Evolutionary conservation across 2,329 filamentous ascomycete genomes (phyloP), one percentile per base, ranked within the genome.

Genomic region (Monosporascus sp.): DNA sequence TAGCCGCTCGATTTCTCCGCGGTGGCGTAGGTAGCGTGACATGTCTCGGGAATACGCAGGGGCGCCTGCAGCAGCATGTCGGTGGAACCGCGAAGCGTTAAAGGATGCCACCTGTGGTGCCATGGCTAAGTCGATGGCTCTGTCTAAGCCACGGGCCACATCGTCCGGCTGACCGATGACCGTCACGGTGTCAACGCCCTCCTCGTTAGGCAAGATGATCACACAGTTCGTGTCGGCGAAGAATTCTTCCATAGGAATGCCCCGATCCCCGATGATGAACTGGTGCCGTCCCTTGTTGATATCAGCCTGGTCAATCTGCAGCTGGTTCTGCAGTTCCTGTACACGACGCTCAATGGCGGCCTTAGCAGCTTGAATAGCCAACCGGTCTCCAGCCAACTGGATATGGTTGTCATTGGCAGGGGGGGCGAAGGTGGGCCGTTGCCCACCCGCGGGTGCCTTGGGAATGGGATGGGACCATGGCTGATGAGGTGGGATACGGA

Each of bases 281-380:
- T 96, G 92, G 69, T 97, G 94, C 50, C 91, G 86, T 48, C 90
- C 91, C 57, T 87, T 87, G 70, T 93, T 88, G 62, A 97, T 90
- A 6, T 87, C 83, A 43, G 91, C 77, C 70, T 95, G 87, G 62
- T 94, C 85, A 48, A 94, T 77, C 43, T 87, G 83, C 49, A 97
- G 77, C 67, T 90, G 84, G 55, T 84, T 83, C 61, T 87, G 85
- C 22, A 99, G 81, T 66, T 93, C 82, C 56, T 87, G 83, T 7
- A 86, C 90, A 54, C 87, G 83, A 48, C 85, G 84, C 71, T 97
- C 91, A 60, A 97, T 88, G 64, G 90, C 85, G 44, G 87, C 84
- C 54, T 88, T 88, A 26, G 86, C 89, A 62, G 88, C 84, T 68
- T 92, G 87, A 7, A 94, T 91, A 41, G 90, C 90, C 50, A 79